Percentiles rank a stretch among this genome's conserved stretches.
Evolutionary conservation across 208 protist species (phyloP).

Genomic region (Trypanosoma caninum): DNA sequence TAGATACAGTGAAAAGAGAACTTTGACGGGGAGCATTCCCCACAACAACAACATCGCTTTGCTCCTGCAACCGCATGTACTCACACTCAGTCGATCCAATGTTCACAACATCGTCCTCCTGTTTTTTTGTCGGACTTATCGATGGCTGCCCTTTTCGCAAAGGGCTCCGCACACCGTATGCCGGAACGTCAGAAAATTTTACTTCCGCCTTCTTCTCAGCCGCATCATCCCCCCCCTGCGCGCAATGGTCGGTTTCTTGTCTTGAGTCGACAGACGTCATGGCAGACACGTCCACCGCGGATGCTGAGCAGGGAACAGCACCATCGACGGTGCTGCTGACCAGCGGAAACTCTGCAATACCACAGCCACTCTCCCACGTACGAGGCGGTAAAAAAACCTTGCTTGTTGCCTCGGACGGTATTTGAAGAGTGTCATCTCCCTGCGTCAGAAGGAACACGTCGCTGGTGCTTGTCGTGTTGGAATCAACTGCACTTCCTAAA

Average conservation of each 20-base stretch:
- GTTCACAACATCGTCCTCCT: conserved; percentile 32
- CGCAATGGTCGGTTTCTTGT: background rate
- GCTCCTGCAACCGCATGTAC: background rate
- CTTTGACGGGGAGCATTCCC: background rate
- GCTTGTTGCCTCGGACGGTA: background rate
- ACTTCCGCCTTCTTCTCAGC: background rate
- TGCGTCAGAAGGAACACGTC: conserved; percentile 8
- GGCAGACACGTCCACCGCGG: conserved; percentile 58
- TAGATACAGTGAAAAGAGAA: background rate
- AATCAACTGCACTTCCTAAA: background rate
- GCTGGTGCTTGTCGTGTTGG: conserved; percentile 11
- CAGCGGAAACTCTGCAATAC: conserved; percentile 5
- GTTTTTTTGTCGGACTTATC: conserved; percentile 10
- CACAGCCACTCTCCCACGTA: conserved; percentile 9
- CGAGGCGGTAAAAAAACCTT: conserved; percentile 4
- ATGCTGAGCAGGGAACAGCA: conserved; percentile 16
- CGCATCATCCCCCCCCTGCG: conserved; percentile 5
- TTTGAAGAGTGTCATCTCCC: conserved; percentile 11
- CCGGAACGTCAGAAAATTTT: conserved; percentile 8
- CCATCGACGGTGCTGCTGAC: background rate
- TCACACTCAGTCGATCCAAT: conserved; percentile 24
- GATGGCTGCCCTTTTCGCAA: conserved; percentile 20
- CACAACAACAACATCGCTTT: conserved; percentile 1
- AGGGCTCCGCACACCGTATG: conserved; percentile 20
- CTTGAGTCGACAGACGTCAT: conserved; percentile 30